Percentiles rank a stretch among this genome's conserved stretches.
Conservation (phyloP, 345 rosid species). For the Eucalyptus marginata region DNA sequence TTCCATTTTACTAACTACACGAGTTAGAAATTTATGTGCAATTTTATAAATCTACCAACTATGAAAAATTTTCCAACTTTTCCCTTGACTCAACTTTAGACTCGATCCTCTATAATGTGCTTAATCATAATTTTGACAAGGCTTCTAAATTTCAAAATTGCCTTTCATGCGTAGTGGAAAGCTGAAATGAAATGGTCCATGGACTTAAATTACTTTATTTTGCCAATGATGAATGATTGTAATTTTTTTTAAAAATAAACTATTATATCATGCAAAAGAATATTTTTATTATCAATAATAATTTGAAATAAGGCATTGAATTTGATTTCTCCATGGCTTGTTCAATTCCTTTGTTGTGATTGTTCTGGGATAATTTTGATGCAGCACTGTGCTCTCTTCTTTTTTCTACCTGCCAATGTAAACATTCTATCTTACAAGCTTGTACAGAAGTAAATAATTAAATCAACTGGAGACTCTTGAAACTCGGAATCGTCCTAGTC, state of each 20-base stretch:
- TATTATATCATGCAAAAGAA: too few relatives aligned
- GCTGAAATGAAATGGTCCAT: neutral
- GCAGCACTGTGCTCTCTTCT: neutral
- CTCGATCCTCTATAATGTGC: neutral
- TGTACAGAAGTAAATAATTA: neutral
- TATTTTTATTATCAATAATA: neutral
- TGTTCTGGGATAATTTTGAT: neutral
- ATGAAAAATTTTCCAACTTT: neutral
- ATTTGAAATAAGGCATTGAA: neutral
- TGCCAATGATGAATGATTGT: fast-evolving
- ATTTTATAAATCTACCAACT: neutral
- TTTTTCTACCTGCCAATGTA: neutral
- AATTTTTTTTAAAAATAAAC: too few relatives aligned
- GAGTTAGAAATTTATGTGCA: neutral
- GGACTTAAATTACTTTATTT: fast-evolving
- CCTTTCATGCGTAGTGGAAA: neutral
- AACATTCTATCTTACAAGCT: neutral
- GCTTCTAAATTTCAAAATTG: neutral
- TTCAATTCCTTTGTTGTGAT: neutral
- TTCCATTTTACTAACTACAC: neutral
- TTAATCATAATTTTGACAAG: neutral
- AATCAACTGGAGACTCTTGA: neutral
- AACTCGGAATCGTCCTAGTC: neutral
- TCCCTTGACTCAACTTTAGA: neutral
- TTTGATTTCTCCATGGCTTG: neutral